phyloP scores from a whole-genome alignment of 108 stramenopile genomes.

The Chaetoceros tenuissimus region DNA sequence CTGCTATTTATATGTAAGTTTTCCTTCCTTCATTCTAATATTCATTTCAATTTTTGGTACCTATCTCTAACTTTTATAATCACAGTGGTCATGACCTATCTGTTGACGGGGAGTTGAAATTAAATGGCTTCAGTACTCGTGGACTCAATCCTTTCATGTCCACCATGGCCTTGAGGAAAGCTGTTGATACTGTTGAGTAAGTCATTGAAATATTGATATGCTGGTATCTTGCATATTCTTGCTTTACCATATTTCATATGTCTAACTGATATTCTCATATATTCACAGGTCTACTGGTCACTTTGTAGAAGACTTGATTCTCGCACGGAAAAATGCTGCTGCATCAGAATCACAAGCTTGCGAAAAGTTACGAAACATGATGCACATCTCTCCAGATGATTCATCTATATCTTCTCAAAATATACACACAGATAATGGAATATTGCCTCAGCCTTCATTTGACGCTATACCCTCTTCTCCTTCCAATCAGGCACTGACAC shows the following conservation, averaged over 20 bases:
- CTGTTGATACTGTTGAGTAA: slow-evolving; percentile 17
- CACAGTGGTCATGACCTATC: slow-evolving; percentile 54
- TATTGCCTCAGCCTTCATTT: no score
- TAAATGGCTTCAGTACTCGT: slow-evolving; percentile 52
- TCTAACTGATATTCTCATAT: no score
- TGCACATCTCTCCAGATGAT: no score
- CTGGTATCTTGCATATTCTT: no score
- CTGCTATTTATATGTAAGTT: no score
- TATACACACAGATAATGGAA: no score
- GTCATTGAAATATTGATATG: no score
- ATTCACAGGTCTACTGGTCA: neutral
- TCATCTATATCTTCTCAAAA: no score
- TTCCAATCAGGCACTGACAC: neutral
- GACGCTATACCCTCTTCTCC: no score
- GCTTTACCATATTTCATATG: no score
- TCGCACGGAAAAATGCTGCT: slow-evolving; percentile 10
- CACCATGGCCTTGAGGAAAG: slow-evolving; percentile 25
- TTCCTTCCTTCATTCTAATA: no score
- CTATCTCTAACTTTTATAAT: slow-evolving; percentile 36
- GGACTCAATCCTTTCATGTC: slow-evolving; percentile 37
- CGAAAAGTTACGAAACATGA: slow-evolving; percentile 5
- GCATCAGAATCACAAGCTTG: slow-evolving; percentile 1
- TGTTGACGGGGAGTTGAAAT: slow-evolving; percentile 24
- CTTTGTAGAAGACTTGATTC: slow-evolving; percentile 9
- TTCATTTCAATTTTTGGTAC: no score